Base-by-base conservation (phyloP, 1,139 yeast genomes). In the Diutina rugosa region DNA sequence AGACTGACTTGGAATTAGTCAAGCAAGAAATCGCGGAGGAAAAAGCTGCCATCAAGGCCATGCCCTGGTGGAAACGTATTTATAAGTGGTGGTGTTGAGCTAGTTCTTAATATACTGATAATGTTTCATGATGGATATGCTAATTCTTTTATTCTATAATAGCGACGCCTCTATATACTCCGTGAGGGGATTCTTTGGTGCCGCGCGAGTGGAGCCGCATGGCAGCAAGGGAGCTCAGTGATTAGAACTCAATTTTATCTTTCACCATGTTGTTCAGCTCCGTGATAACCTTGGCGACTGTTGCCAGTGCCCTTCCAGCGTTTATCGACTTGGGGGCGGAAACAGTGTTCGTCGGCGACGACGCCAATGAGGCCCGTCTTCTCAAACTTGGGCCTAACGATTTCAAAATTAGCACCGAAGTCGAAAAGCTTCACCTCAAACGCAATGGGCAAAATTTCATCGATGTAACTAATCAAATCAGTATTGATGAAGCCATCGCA, bases 1-100 rank as follows among this genome's bases (percentile, higher is more conserved):
- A 80, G 61, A 69, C 81, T 57, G 90, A 85, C 65, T 69, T 84
- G 64, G 88, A 84, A 60, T 73, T 82, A 54, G 73, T 83, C 65
- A 82, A 77, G 67, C 86, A 83, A 69, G 90, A 85, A 68, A 71
- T 84, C 64, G 79, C 79, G 32, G 83, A 81, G 65, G 89, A 84
- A 69, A 79, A 72, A 62, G 84, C 79, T 49, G 69, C 65, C 57
- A 62, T 82, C 58, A 77, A 77, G 29, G 63, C 79, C 53, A 81
- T 74, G 62, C 86, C 88, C 46, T 69, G 41, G 41, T 49, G 44
- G 41, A n/a, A 32, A n/a, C 53, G 53, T 14, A 12, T 49, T n/a
- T 49, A 32, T 44, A 29, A 32, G 14, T 49, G 41, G 44, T 49
- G 41, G 44, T 49, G 53, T 18, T 49, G 32, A 35, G 14, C 14